Percentiles rank a stretch among this genome's conserved stretches.
Evolutionary conservation across 768 basidiomycete genomes (phyloP).

Genomic region (Leucosporidium yakuticum): DNA sequence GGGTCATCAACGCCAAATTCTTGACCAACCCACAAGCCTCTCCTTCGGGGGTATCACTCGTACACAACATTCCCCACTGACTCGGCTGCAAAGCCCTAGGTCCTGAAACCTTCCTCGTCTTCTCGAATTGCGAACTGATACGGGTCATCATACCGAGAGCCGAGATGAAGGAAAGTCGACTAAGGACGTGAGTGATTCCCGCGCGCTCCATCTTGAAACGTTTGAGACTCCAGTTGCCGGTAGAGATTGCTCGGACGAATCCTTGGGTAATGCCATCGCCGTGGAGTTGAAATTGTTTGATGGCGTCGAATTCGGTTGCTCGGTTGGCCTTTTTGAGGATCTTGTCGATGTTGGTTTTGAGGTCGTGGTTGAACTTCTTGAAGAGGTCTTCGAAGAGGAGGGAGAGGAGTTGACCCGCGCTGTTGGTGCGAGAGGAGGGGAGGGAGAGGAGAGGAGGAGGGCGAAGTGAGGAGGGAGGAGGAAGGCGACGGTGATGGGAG

Average conservation of each 20-base stretch:
- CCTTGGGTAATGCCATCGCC: conserved; percentile 94
- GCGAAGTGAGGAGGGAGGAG: conserved; percentile 9
- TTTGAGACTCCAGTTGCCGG: conserved; percentile 97
- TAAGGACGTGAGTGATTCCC: conserved; percentile 95
- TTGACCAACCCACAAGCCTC: conserved; percentile 98
- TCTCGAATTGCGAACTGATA: conserved; percentile 92
- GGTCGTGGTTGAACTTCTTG: conserved; percentile 94
- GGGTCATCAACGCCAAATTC: conserved; percentile 97
- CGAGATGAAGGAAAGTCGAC: conserved; percentile 89
- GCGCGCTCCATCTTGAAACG: conserved; percentile 99
- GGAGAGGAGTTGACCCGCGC: conserved; percentile 91
- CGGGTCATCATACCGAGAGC: conserved; percentile 99
- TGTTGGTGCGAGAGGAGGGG: conserved; percentile 41
- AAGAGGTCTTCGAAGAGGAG: conserved; percentile 96
- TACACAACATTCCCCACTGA: conserved; percentile 98
- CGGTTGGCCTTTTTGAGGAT: conserved; percentile 92
- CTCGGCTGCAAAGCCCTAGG: conserved; percentile 93
- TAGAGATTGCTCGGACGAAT: conserved; percentile 94
- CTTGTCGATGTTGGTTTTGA: conserved; percentile 93
- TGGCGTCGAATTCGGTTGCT: conserved; percentile 88
- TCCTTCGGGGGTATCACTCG: conserved; percentile 97
- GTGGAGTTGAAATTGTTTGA: conserved; percentile 82
- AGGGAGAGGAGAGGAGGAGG: neutral
- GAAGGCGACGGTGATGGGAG: too few relatives aligned
- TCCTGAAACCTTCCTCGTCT: conserved; percentile 96